Percentiles rank a stretch among this genome's conserved stretches.
Evolutionary conservation across 2,329 filamentous ascomycete species (phyloP).

Genomic region (Ascochyta fabae): DNA sequence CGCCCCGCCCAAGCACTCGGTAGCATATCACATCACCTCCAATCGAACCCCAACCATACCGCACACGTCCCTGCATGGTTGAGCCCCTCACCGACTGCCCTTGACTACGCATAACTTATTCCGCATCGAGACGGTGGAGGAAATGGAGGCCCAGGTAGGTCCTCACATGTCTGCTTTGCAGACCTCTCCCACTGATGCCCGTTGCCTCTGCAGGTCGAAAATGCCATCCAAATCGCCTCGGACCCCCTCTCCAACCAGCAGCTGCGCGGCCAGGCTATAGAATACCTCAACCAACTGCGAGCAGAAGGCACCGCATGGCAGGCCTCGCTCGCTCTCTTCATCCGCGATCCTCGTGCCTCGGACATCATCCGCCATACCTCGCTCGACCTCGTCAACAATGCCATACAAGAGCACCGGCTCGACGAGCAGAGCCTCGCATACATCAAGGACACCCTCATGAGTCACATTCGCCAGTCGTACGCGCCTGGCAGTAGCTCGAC

Average conservation of each 20-base stretch:
- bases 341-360: conserved; percentile 73
- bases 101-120: conserved; percentile 25
- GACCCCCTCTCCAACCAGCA: conserved; percentile 74
- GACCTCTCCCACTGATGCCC: background rate
- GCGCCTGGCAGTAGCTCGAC: conserved; percentile 63
- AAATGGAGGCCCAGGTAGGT: conserved; percentile 50
- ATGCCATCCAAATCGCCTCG: conserved; percentile 93
- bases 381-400: conserved; percentile 92
- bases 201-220: conserved; percentile 71
- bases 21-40: conserved; percentile 36
- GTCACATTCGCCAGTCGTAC: conserved; percentile 81
- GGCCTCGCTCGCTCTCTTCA: conserved; percentile 85
- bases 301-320: conserved; percentile 88
- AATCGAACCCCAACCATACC: conserved; percentile 24
- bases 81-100: conserved; percentile 19
- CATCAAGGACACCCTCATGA: conserved; percentile 81
- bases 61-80: conserved; percentile 28
- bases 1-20: conserved; percentile 42
- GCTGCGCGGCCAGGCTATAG: conserved; percentile 83
- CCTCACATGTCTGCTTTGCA: background rate
- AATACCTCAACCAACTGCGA: conserved; percentile 79
- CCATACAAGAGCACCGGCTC: conserved; percentile 79
- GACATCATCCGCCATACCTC: conserved; percentile 89
- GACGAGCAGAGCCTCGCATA: conserved; percentile 74
- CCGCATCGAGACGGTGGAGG: conserved; percentile 39